Evolutionary conservation across 306 rosid species (phyloP).

Genomic region (Inga oerstediana): DNA sequence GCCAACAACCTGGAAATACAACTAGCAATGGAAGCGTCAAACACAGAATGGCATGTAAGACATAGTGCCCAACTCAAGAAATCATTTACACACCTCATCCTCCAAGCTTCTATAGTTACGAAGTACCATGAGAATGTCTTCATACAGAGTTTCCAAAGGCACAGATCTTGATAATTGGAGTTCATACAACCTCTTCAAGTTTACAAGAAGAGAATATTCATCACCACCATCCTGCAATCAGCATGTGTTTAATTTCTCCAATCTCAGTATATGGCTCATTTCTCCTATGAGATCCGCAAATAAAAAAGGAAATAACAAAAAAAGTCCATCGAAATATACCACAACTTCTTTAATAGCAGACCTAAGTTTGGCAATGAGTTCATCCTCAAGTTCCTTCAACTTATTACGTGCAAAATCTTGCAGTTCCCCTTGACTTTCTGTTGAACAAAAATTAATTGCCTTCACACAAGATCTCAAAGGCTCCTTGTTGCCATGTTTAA

Average conservation of each 20-base stretch:
- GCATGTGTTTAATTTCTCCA: slow-evolving; percentile 35
- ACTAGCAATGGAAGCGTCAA: slow-evolving; percentile 40
- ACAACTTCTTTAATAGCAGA: slow-evolving; percentile 78
- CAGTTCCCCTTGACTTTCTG: slow-evolving; percentile 89
- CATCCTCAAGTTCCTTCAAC: slow-evolving; percentile 83
- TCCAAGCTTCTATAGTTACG: slow-evolving; percentile 67
- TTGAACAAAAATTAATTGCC: slow-evolving; percentile 72
- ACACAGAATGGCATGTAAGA: slow-evolving; percentile 17
- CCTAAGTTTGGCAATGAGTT: slow-evolving; percentile 71
- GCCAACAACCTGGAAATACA: slow-evolving; percentile 67
- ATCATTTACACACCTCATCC: slow-evolving; percentile 68
- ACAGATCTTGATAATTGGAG: slow-evolving; percentile 75
- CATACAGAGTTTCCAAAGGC: slow-evolving; percentile 63
- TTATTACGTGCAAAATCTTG: slow-evolving; percentile 85
- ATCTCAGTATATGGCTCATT: slow-evolving; percentile 33
- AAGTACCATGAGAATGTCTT: slow-evolving; percentile 67
- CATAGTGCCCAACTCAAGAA: slow-evolving; percentile 29
- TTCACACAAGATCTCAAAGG: slow-evolving; percentile 82
- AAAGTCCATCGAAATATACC: slow-evolving; percentile 54
- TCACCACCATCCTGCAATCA: slow-evolving; percentile 90
- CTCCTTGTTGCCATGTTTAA: slow-evolving; percentile 88
- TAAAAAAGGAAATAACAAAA: neutral
- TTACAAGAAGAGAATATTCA: slow-evolving; percentile 95
- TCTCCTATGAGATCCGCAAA: slow-evolving; percentile 30
- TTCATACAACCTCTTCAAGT: slow-evolving; percentile 89